Evolutionary conservation across 2,329 filamentous ascomycete species (phyloP).

Genomic region (Lizonia empirigonia): DNA sequence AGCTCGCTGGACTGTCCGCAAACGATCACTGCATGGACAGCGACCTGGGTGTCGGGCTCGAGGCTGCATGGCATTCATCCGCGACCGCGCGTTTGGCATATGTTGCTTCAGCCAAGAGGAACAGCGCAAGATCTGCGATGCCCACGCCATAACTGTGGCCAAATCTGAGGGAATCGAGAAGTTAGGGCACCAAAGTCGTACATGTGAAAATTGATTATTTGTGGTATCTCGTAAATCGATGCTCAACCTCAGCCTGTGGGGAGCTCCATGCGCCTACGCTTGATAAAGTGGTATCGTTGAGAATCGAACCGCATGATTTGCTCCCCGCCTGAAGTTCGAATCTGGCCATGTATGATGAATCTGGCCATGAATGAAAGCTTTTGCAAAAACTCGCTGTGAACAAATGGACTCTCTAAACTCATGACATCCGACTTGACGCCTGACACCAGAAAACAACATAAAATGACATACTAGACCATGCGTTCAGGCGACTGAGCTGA

Average conservation of each 20-base stretch:
- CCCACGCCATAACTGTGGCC: too few relatives aligned
- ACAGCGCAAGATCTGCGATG: not conserved
- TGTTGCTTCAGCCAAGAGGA: constrained; percentile 9
- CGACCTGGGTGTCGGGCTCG: constrained; percentile 1
- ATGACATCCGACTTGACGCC: not conserved
- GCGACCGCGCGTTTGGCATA: constrained; percentile 1
- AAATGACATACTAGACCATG: constrained; percentile 17
- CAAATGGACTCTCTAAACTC: not conserved
- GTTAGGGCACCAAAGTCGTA: not conserved
- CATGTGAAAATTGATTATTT: constrained; percentile 6
- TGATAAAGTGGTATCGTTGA: constrained; percentile 9
- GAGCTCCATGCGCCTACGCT: constrained; percentile 41
- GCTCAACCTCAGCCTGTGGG: constrained; percentile 34
- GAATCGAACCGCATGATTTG: constrained; percentile 6
- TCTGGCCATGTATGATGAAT: not conserved
- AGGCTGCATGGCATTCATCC: constrained; percentile 4
- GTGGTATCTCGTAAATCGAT: constrained; percentile 32
- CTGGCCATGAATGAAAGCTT: not conserved
- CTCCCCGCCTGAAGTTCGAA: not conserved
- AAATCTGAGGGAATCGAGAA: not conserved
- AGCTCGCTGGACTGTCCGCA: not conserved
- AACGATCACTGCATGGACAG: constrained; percentile 6
- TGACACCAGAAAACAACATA: not conserved
- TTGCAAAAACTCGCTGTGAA: not conserved
- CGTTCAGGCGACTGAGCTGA: constrained; percentile 16